Evolutionary conservation across 176 grass and related monocot genomes (phyloP), one percentile per base, ranked within the genome.

Genomic region (Pontederia crassipes): DNA sequence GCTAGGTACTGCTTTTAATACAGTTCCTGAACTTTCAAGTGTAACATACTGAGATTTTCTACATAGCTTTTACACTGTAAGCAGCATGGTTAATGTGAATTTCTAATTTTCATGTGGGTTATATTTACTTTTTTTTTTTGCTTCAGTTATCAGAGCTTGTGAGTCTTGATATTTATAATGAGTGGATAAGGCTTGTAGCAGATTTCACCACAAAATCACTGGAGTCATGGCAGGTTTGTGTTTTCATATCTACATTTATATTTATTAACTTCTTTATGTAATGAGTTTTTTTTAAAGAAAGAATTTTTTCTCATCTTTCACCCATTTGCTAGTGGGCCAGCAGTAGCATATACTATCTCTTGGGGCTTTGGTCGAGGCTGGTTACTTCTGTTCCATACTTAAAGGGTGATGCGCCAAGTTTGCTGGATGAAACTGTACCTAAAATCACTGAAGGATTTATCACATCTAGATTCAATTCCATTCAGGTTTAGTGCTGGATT

Each of bases 311-410:
- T 49, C 2, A n/a, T 67, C 11, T 24, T 4, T 58, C 69, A 16
- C 74, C 64, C 58, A 54, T 72, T 83, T 46, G 76, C 49, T 32
- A 98, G 94, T 98, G 94, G 94, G 94, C 88, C 48, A 93, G 94
- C 80, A 98, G 79, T 50, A 98, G 94, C 72, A 79, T 98, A 20
- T 98, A 93, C 71, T 98, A 98, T 69, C 84, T 98, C 74, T 66
- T 98, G 53, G 86, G 94, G 20, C 85, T 98, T 54, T 98, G 94
- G 94, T 98, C 88, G 40, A 88, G 94, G 75, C 66, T 98, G 73
- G 94, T 98, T 55, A 98, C 94, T 71, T 98, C 94, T 26, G 85
- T 98, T 16, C 94, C 94, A 78, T 98, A 98, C 73, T 81, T 98
- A 80, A 98, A 98, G 81, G 85, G 94, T 0, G 88, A 93, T 76